Percentiles rank a stretch among this genome's conserved stretches.
Evolutionary conservation across 2,329 filamentous ascomycete species (phyloP).

Genomic region (Ceratocystis huliohia): DNA sequence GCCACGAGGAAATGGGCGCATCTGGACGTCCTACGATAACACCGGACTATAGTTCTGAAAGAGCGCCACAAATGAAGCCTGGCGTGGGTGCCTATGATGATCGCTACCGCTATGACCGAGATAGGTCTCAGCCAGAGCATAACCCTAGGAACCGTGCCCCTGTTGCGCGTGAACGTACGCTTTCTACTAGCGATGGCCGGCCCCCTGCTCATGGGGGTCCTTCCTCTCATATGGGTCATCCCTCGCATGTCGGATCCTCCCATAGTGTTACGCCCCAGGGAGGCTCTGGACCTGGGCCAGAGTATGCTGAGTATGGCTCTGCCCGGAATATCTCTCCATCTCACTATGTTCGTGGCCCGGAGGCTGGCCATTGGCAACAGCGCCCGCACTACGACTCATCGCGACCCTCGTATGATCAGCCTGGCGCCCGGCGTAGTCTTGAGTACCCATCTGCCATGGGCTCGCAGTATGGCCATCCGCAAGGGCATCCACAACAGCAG

Average conservation of each 20-base stretch:
- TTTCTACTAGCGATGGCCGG: slow-evolving; percentile 12
- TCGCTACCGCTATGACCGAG: slow-evolving; percentile 36
- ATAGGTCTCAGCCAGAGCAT: slow-evolving; percentile 14
- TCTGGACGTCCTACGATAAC: slow-evolving; percentile 28
- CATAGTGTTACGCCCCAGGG: neutral
- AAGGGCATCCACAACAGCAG: slow-evolving; percentile 20
- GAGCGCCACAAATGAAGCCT: slow-evolving; percentile 32
- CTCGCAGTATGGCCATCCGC: slow-evolving; percentile 28
- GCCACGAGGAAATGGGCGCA: slow-evolving; percentile 32
- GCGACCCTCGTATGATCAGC: slow-evolving; percentile 33
- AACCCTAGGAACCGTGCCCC: slow-evolving; percentile 5
- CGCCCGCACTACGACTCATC: slow-evolving; percentile 31
- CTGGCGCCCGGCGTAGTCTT: slow-evolving; percentile 25
- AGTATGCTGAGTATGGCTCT: slow-evolving; percentile 15
- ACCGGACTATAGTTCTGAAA: slow-evolving; percentile 43
- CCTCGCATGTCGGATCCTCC: neutral
- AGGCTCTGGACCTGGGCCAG: neutral
- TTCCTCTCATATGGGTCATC: neutral
- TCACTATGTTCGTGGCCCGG: slow-evolving; percentile 17
- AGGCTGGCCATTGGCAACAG: slow-evolving; percentile 16
- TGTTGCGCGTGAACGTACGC: slow-evolving; percentile 11
- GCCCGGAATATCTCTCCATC: slow-evolving; percentile 13
- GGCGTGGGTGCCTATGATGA: slow-evolving; percentile 37
- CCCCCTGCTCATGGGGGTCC: slow-evolving; percentile 10
- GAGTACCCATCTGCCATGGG: slow-evolving; percentile 27